These are phyloP conservation scores for Panicum miliaceum DNA, from an alignment of 176 grass and related monocot species.

Conservation along the genomic window DNA sequence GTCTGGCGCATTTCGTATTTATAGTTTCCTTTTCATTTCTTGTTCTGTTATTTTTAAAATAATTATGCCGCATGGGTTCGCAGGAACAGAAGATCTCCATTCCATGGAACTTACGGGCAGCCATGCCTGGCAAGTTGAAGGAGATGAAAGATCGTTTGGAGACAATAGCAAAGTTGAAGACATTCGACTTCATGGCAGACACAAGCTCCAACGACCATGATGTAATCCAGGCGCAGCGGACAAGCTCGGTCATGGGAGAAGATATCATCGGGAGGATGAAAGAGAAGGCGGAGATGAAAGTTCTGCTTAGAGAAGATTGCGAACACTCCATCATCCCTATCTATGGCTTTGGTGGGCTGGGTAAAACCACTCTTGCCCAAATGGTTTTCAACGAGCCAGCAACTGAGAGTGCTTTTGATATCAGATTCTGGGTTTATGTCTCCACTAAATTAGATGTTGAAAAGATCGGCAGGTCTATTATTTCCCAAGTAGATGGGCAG, in stretches of 20 bases:
- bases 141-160: background rate
- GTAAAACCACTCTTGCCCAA: background rate
- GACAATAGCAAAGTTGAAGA: background rate
- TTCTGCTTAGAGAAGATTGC: background rate
- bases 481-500: background rate
- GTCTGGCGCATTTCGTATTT: no score
- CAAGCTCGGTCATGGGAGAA: background rate
- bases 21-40: no score
- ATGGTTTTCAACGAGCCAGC: background rate
- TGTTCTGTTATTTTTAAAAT: no score
- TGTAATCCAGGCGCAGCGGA: background rate
- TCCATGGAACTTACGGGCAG: background rate
- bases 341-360: background rate
- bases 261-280: background rate
- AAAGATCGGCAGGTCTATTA: background rate
- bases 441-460: background rate
- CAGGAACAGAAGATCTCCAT: background rate
- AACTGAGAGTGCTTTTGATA: background rate
- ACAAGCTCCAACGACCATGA: background rate
- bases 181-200: background rate
- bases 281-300: background rate
- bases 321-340: background rate
- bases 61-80: background rate
- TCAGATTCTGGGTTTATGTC: background rate
- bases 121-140: background rate